Evolutionary conservation across 768 basidiomycete genomes (phyloP).

Genomic region (Daedaleopsis sinensis): DNA sequence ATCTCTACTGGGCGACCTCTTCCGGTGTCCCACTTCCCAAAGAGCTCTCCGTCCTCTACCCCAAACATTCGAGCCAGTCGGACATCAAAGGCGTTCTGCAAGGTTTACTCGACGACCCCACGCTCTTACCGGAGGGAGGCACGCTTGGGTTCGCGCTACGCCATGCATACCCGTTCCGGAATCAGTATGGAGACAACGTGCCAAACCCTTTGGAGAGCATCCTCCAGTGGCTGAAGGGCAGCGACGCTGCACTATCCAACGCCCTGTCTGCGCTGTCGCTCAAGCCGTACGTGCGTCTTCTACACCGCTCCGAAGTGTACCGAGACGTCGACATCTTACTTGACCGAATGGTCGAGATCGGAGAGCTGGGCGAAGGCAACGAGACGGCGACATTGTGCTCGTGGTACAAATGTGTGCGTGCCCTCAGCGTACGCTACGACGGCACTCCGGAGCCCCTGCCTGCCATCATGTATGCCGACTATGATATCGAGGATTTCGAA

Average conservation of each 20-base stretch:
- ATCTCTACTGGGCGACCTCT: conserved; percentile 31
- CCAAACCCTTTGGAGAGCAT: background rate
- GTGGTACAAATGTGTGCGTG: too few relatives aligned
- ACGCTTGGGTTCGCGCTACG: conserved; percentile 44
- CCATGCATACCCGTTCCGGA: conserved; percentile 30
- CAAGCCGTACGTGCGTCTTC: background rate
- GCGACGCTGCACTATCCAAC: conserved; percentile 7
- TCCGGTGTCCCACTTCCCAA: background rate
- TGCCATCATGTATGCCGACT: too few relatives aligned
- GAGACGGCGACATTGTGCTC: too few relatives aligned
- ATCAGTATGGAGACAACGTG: background rate
- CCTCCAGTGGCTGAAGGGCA: conserved; percentile 7
- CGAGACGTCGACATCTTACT: background rate
- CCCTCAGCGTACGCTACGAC: too few relatives aligned
- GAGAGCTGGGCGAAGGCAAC: background rate
- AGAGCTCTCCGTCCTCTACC: background rate
- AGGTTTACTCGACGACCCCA: conserved; percentile 33
- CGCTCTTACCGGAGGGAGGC: conserved; percentile 41
- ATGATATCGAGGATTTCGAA: too few relatives aligned
- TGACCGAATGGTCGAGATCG: too few relatives aligned
- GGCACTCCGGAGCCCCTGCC: too few relatives aligned
- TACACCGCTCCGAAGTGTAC: background rate
- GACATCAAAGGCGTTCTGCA: conserved; percentile 19
- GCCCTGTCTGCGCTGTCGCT: background rate
- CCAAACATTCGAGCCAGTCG: background rate